Evolutionary conservation across 441 rosid species (phyloP), one percentile per base, ranked within the genome.

Genomic region (Gossypium aridum): DNA sequence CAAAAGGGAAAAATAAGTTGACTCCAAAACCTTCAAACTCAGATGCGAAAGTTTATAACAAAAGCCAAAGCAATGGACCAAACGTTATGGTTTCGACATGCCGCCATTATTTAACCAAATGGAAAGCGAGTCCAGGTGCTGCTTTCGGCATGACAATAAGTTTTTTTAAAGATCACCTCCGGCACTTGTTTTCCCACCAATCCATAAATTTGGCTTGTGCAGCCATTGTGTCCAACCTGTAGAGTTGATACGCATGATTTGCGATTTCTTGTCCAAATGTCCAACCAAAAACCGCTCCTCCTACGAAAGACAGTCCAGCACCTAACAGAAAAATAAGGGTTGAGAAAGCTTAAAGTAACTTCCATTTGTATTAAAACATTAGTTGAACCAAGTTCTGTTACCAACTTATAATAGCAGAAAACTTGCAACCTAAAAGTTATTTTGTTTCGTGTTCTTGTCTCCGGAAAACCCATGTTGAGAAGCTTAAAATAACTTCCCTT

Each of bases 171-270:
- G 78, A 75, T 37, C 62, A 57, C 64, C 80, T 77, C 53, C 55
- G 80, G 39, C 71, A 71, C 79, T 86, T 87, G 64, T 71, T 82
- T 83, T 91, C 88, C 97, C 95, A 90, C 97, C 97, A 93, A 75
- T 95, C 97, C 91, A 95, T 10, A 79, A 89, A 95, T 90, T 91
- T 93, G 55, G 77, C 86, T 80, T 95, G 93, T 0, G 99, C 97
- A 2, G 88, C 85, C 94, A 86, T 72, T 25, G 97, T 89, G 80
- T 96, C 97, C 85, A 93, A 4, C 87, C 86, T 89, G 79, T 96
- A 96, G 25, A 93, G 96, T 68, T 92, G 98, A 72, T 83, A 68
- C 23, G 83, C 77, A 75, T 93, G 99, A 82, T 80, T 88, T 1
- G 93, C 97, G 1, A 89, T 7, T 80, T 93, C 97, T 20, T 92